Evolutionary conservation across 306 rosid genomes (phyloP).

Genomic region (Clitoria ternatea): DNA sequence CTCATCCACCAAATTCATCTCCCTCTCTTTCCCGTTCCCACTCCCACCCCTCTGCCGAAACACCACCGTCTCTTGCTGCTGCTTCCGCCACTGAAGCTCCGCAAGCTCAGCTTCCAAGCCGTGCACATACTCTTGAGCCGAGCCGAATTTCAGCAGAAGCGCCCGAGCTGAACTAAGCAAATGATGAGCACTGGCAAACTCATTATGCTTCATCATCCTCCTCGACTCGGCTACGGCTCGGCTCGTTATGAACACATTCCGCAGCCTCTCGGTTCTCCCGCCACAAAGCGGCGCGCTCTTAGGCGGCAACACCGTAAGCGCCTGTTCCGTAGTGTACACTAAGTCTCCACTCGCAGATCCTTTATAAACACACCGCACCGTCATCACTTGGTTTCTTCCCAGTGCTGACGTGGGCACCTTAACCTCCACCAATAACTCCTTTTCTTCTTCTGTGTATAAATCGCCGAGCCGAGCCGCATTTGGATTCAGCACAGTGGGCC

Average conservation of each 20-base stretch:
- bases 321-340: conserved; percentile 39
- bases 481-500: conserved; percentile 38
- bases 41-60: conserved; percentile 33
- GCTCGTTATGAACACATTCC: conserved; percentile 38
- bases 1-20: conserved; percentile 29
- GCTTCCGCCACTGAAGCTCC: conserved; percentile 44
- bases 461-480: conserved; percentile 49
- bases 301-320: conserved; percentile 27
- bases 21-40: conserved; percentile 18
- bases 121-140: conserved; percentile 36
- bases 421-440: conserved; percentile 53
- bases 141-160: conserved; percentile 33
- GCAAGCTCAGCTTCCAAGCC: conserved; percentile 51
- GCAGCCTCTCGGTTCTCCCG: conserved; percentile 35
- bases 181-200: conserved; percentile 39
- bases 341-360: conserved; percentile 39
- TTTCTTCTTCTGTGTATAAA: conserved; percentile 58
- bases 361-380: conserved; percentile 38
- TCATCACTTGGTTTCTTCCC: conserved; percentile 43
- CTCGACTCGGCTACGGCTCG: conserved; percentile 61
- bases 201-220: conserved; percentile 33
- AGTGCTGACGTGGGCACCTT: conserved; percentile 31
- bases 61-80: conserved; percentile 23
- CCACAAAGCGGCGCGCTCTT: not conserved
- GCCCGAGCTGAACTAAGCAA: conserved; percentile 47